Evolutionary conservation across 2,329 filamentous ascomycete species (phyloP), one percentile per base, ranked within the genome.

Genomic region (Fusarium succisae): DNA sequence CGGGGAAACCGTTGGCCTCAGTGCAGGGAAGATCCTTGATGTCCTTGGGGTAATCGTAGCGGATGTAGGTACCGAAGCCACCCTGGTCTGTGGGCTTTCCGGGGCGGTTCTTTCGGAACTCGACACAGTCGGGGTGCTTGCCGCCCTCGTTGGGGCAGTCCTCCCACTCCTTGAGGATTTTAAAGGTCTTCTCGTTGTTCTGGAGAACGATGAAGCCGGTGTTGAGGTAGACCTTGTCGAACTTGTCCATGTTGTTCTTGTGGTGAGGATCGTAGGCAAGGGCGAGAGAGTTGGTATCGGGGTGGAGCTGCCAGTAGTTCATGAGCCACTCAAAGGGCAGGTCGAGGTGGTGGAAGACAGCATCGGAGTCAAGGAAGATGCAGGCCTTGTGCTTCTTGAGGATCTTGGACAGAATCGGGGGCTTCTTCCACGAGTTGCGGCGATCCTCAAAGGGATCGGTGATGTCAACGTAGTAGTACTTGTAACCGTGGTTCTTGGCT

Each of bases 131-230:
- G 50, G 82, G 81, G 67, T 80, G 80, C 69, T 80, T 82, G 72
- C 81, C 81, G 50, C 79, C 76, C 15, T 85, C 83, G 48, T 83
- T 78, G 32, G 84, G 80, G 71, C 84, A 86, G 55, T 78, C 79
- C 39, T 82, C 80, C 87, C 87, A 88, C 50, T 85, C 85, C 66
- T 85, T 82, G 44, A 88, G 80, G 41, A 89, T 86, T 38, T 85
- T 81, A 70, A 84, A 83, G 2, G 86, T 86, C 70, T 83, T 83
- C 22, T 82, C 77, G 73, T 86, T 86, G 78, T 87, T 87, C 79
- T 88, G 87, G 8, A 86, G 83, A 44, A 88, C 80, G 77, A 88
- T 87, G 81, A 88, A 88, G 24, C 87, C 87, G 3, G 87, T 87
- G 80, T 88, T 88, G 75, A 84, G 82, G 82, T 83, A 86, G 73